Evolutionary conservation across 768 basidiomycete genomes (phyloP), one percentile per base, ranked within the genome.

Genomic region (Mycena haematopus): DNA sequence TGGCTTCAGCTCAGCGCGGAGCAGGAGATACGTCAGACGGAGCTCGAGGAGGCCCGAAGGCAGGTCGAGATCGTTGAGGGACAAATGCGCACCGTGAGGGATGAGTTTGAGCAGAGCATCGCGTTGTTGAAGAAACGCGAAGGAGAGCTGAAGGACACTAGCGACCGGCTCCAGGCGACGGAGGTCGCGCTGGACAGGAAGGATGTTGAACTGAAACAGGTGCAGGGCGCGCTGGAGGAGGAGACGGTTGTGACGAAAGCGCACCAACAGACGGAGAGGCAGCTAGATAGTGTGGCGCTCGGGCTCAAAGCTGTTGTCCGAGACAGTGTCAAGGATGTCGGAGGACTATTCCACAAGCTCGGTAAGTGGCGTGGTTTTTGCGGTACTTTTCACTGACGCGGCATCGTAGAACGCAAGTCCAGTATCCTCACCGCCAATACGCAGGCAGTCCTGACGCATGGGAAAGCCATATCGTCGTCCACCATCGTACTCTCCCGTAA

Each of bases 61-160:
- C 89, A 92, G 69, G 88, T 91, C 6, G 89, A 90, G 69, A 87
- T 93, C 45, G 82, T 92, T n/a, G 91, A 94, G 70, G 86, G 86
- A 54, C 90, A 96, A 73, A 81, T 96, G 75, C 78, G 86, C 56
- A 86, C 82, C 31, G 86, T 94, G 19, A 82, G 90, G 56, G 94
- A 95, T 59, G 95, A 98, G 76, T 96, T 95, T 68, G 95, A 97
- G 71, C 89, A 96, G 74, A 90, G 92, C 68, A 91, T 95, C 58
- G 86, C 83, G 2, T 66, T 94, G 49, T 77, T 98, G 49, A 86
- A 87, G 72, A 86, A 84, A 68, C 83, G 86, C 31, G 91, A 96
- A 54, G 84, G 86, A 8, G 93, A 97, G 72, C 77, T 99, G 56
- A 85, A 82, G 59, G 77, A 81, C 52, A 84, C 90, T 3, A 82